Percentiles rank a stretch among this genome's conserved stretches.
phyloP scores from a whole-genome alignment of 2,329 filamentous ascomycete species.

The Epicoccum nigrum region DNA sequence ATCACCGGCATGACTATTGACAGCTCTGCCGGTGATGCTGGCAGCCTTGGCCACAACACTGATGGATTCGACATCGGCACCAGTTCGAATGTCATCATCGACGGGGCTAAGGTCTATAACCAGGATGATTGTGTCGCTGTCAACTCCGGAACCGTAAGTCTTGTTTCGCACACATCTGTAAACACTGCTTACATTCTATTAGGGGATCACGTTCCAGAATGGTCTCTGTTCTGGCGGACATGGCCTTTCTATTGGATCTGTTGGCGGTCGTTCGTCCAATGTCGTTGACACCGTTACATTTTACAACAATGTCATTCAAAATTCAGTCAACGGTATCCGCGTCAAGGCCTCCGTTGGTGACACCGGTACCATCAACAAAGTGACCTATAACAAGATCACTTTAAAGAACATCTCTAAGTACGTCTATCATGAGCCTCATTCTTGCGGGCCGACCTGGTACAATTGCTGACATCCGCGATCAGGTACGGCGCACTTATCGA shows the following conservation, averaged over 20 bases:
- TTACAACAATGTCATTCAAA: slow-evolving; percentile 53
- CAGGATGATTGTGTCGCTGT: slow-evolving; percentile 66
- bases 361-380: slow-evolving; percentile 57
- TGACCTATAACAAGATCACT: slow-evolving; percentile 55
- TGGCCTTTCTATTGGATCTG: slow-evolving; percentile 64
- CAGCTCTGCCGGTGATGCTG: slow-evolving; percentile 59
- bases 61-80: slow-evolving; percentile 63
- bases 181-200: background rate
- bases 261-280: slow-evolving; percentile 62
- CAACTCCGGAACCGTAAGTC: slow-evolving; percentile 57
- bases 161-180: background rate
- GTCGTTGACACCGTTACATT: slow-evolving; percentile 61
- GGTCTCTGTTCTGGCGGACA: slow-evolving; percentile 61
- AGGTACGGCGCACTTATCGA: slow-evolving; percentile 56
- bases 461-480: background rate
- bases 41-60: slow-evolving; percentile 54
- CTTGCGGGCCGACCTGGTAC: no score
- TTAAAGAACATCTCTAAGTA: slow-evolving; percentile 53
- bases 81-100: slow-evolving; percentile 56
- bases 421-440: background rate
- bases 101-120: slow-evolving; percentile 59
- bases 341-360: slow-evolving; percentile 61
- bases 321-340: slow-evolving; percentile 63
- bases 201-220: slow-evolving; percentile 44
- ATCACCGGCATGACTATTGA: slow-evolving; percentile 61